phyloP scores from a whole-genome alignment of 805 yeast genomes.

The Metschnikowia noctiluminum region DNA sequence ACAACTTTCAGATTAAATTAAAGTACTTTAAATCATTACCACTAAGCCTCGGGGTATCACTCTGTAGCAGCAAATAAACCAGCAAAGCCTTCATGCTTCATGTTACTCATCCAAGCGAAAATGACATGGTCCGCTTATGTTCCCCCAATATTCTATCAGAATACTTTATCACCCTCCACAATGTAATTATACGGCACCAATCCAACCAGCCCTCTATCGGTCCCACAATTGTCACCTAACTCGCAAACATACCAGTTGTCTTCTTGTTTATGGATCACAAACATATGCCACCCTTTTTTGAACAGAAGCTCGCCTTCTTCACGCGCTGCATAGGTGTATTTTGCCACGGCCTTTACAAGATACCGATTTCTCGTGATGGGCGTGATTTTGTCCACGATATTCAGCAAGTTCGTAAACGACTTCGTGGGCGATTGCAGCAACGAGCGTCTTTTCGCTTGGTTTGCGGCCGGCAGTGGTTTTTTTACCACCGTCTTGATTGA shows the following conservation, averaged over 20 bases:
- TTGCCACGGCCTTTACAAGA: conserved; percentile 35
- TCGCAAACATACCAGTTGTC: conserved; percentile 46
- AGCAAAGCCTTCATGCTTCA: no score
- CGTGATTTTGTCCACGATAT: conserved; percentile 28
- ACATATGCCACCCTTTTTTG: conserved; percentile 41
- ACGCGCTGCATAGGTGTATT: conserved; percentile 39
- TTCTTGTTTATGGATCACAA: conserved; percentile 40
- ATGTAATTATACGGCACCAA: conserved; percentile 44
- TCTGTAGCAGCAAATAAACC: no score
- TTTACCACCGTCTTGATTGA: conserved; percentile 13
- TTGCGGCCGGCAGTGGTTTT: background rate
- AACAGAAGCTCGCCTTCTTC: conserved; percentile 40
- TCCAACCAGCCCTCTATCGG: conserved; percentile 34
- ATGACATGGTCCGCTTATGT: no score
- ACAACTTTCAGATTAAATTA: no score
- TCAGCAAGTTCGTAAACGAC: conserved; percentile 31
- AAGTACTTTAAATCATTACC: no score
- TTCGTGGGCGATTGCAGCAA: conserved; percentile 33
- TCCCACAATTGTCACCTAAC: conserved; percentile 33
- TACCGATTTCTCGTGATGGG: conserved; percentile 31
- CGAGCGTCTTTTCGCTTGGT: conserved; percentile 16
- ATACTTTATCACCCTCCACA: conserved; percentile 27
- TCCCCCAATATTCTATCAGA: background rate
- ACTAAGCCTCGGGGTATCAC: no score
- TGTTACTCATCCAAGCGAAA: no score